These are phyloP conservation scores for Chrysanthemum makinoi DNA, from an alignment of 129 eudicot genomes.

Conservation along the genomic window DNA sequence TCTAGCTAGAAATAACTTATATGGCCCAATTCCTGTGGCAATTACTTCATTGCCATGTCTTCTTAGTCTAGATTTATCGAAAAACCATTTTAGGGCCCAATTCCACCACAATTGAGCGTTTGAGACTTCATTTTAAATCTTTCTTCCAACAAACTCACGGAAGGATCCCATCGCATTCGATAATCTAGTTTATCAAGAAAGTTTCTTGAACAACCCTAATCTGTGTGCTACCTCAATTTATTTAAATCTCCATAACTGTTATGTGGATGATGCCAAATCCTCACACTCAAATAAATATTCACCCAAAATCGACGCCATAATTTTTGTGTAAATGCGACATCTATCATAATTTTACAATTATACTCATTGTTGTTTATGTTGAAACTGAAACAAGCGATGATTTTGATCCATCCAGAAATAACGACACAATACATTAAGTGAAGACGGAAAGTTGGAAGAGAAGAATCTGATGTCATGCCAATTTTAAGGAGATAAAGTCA, in stretches of 20 bases:
- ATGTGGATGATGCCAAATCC: conserved; percentile 13
- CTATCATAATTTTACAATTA: conserved; percentile 29
- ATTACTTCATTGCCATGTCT: conserved; percentile 62
- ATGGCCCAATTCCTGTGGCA: conserved; percentile 61
- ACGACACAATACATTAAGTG: no score
- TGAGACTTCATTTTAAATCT: conserved; percentile 59
- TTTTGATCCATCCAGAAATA: no score
- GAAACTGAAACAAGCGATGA: conserved; percentile 41
- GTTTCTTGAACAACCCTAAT: conserved; percentile 73
- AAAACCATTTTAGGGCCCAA: conserved; percentile 67
- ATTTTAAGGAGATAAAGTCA: no score
- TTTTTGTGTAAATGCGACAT: conserved; percentile 38
- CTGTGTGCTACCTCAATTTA: conserved; percentile 45
- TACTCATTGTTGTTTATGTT: conserved; percentile 37
- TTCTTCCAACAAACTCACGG: conserved; percentile 71
- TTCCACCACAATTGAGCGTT: conserved; percentile 58
- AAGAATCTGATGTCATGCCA: no score
- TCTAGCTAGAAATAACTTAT: conserved; percentile 63
- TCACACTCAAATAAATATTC: conserved; percentile 38
- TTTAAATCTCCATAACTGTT: conserved; percentile 49
- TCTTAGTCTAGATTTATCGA: conserved; percentile 68
- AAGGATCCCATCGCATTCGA: conserved; percentile 55
- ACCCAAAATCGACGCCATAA: conserved; percentile 44
- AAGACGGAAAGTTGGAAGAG: no score
- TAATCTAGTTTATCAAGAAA: conserved; percentile 58